These are phyloP conservation scores for Aspergillus jensenii DNA, from an alignment of 2,329 filamentous ascomycete genomes.

Conservation along the genomic window DNA sequence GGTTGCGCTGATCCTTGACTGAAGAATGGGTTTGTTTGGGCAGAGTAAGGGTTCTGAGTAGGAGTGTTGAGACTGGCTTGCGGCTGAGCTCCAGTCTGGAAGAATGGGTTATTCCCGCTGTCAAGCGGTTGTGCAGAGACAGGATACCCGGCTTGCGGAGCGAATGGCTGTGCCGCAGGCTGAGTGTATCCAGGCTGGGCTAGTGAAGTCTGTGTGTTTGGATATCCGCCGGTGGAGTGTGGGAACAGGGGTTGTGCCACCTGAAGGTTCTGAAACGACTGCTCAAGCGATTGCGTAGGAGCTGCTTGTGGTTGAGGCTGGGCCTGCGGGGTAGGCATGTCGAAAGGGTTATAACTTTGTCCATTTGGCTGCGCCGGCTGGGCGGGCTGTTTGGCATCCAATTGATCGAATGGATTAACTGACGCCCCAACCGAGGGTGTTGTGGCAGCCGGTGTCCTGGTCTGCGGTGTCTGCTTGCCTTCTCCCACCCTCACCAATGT, in stretches of 20 bases:
- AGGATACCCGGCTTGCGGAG: slow-evolving; percentile 34
- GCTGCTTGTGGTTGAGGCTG: slow-evolving; percentile 25
- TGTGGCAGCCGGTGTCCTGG: slow-evolving; percentile 53
- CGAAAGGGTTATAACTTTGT: slow-evolving; percentile 68
- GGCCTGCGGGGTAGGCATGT: slow-evolving; percentile 41
- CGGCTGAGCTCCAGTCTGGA: slow-evolving; percentile 34
- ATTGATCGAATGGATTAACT: slow-evolving; percentile 68
- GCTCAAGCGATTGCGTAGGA: slow-evolving; percentile 51
- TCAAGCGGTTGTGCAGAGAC: slow-evolving; percentile 37
- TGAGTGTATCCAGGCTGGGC: slow-evolving; percentile 43
- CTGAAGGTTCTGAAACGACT: slow-evolving; percentile 74
- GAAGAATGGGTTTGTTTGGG: slow-evolving; percentile 38
- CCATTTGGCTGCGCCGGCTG: slow-evolving; percentile 30
- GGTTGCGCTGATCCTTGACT: slow-evolving; percentile 26
- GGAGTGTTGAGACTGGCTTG: slow-evolving; percentile 26
- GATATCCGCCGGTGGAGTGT: slow-evolving; percentile 68
- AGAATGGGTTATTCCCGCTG: slow-evolving; percentile 44
- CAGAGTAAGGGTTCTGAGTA: slow-evolving; percentile 24
- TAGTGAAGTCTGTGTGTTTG: slow-evolving; percentile 40
- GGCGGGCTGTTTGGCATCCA: slow-evolving; percentile 37
- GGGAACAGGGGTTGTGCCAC: slow-evolving; percentile 71
- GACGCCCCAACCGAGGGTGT: slow-evolving; percentile 37
- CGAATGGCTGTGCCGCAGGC: slow-evolving; percentile 45
- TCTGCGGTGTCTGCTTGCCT: slow-evolving; percentile 48
- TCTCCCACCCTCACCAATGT: slow-evolving; percentile 81